These are phyloP conservation scores for Fusarium fujikuroi DNA, from an alignment of 2,329 filamentous ascomycete species.

Conservation along the genomic window DNA sequence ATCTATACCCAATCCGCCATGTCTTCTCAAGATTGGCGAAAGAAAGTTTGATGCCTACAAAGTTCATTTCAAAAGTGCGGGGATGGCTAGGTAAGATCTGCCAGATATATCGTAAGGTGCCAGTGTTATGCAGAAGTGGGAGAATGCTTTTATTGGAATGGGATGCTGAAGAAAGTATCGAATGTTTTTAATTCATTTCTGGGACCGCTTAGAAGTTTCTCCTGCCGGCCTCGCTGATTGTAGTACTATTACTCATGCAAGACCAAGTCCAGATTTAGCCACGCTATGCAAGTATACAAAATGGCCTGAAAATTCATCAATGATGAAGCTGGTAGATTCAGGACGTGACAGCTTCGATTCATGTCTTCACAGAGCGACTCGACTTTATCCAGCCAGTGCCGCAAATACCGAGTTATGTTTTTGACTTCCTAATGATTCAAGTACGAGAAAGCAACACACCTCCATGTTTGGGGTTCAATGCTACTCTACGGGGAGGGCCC, in stretches of 20 bases:
- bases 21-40: neutral
- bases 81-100: neutral
- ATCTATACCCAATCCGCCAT: too few relatives aligned
- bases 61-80: neutral
- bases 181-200: neutral
- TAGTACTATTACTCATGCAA: neutral
- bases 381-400: neutral
- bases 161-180: neutral
- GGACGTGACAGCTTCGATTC: neutral
- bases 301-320: neutral
- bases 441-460: neutral
- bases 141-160: too few relatives aligned
- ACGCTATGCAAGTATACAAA: neutral
- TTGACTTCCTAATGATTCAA: neutral
- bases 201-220: neutral
- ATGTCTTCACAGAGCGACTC: neutral
- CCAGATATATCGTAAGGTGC: neutral
- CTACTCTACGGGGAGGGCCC: neutral
- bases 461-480: accelerated
- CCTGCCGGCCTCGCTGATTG: neutral
- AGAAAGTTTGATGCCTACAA: neutral
- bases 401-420: neutral
- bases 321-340: neutral
- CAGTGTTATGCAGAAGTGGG: neutral
- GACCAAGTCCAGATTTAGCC: neutral